These are phyloP conservation scores for Pholiota adiposa DNA, from an alignment of 1,284 basidiomycete species.

Conservation along the genomic window DNA sequence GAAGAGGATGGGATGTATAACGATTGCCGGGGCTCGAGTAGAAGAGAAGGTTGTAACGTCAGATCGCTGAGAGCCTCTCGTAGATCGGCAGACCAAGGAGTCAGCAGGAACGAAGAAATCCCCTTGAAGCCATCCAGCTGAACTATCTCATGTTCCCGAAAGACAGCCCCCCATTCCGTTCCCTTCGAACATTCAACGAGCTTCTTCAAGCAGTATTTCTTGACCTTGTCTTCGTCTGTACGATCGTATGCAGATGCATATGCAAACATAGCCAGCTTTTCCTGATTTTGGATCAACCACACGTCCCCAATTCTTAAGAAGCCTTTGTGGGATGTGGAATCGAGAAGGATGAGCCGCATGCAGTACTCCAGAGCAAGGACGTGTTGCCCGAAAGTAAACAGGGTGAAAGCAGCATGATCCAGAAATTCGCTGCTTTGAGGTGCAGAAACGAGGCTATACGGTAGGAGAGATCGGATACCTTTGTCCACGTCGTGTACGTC, in stretches of 20 bases:
- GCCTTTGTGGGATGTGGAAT: constrained; percentile 46
- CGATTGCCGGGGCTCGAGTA: constrained; percentile 45
- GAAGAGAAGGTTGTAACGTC: constrained; percentile 40
- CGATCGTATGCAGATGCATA: constrained; percentile 52
- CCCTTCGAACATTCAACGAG: constrained; percentile 45
- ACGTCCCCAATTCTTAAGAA: constrained; percentile 56
- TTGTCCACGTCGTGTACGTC: constrained; percentile 53
- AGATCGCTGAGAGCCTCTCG: constrained; percentile 35
- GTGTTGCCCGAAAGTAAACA: constrained; percentile 43
- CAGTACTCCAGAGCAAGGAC: constrained; percentile 38
- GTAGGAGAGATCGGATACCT: constrained; percentile 46
- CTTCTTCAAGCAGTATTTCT: constrained; percentile 48
- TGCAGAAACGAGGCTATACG: constrained; percentile 33
- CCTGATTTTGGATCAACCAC: constrained; percentile 33
- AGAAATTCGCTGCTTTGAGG: constrained; percentile 39
- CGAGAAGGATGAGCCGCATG: constrained; percentile 33
- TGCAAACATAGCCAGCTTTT: constrained; percentile 59
- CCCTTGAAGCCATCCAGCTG: constrained; percentile 37
- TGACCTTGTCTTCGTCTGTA: constrained; percentile 39
- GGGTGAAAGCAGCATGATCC: constrained; percentile 53
- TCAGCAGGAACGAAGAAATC: constrained; percentile 36
- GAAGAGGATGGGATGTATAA: constrained; percentile 39
- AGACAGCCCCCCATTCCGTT: constrained; percentile 57
- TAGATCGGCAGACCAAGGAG: constrained; percentile 47
- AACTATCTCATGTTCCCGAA: constrained; percentile 43